Evolutionary conservation across 2,329 filamentous ascomycete species (phyloP).

Genomic region (Epichloe coenophiala): DNA sequence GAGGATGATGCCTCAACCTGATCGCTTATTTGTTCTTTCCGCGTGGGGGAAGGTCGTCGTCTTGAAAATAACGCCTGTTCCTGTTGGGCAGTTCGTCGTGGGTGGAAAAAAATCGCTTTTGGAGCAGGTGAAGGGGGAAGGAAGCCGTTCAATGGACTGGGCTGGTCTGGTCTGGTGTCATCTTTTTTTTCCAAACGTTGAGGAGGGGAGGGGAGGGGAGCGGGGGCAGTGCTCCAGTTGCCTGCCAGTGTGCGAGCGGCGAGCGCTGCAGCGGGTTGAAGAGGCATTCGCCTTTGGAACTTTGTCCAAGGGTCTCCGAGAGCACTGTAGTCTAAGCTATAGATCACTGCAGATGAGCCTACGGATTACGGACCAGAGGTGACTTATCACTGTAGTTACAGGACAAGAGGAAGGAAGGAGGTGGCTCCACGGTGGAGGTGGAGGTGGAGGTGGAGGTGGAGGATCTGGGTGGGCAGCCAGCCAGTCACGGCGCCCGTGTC

Average conservation of each 20-base stretch:
- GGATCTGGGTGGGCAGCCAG: background rate
- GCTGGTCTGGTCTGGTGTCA: background rate
- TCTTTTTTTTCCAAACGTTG: constrained; percentile 2
- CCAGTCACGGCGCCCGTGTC: background rate
- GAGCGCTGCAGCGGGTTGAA: background rate
- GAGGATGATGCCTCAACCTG: background rate
- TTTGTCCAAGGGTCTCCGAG: no score
- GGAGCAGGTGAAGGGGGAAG: constrained; percentile 3
- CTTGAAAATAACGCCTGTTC: background rate
- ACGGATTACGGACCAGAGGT: no score
- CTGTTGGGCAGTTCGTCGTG: constrained; percentile 5
- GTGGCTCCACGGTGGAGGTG: no score
- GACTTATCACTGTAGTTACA: no score
- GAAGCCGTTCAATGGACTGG: background rate
- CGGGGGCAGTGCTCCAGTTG: background rate
- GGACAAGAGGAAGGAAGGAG: no score
- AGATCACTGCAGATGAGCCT: no score
- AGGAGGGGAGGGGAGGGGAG: background rate
- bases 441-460: no score
- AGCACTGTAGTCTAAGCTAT: no score
- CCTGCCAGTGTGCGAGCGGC: background rate
- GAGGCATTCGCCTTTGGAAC: no score
- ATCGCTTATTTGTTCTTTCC: constrained; percentile 1
- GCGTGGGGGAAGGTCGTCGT: background rate
- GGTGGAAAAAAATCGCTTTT: background rate